phyloP scores from a whole-genome alignment of 2,329 filamentous ascomycete genomes.

The Sphaerostilbella broomeana region DNA sequence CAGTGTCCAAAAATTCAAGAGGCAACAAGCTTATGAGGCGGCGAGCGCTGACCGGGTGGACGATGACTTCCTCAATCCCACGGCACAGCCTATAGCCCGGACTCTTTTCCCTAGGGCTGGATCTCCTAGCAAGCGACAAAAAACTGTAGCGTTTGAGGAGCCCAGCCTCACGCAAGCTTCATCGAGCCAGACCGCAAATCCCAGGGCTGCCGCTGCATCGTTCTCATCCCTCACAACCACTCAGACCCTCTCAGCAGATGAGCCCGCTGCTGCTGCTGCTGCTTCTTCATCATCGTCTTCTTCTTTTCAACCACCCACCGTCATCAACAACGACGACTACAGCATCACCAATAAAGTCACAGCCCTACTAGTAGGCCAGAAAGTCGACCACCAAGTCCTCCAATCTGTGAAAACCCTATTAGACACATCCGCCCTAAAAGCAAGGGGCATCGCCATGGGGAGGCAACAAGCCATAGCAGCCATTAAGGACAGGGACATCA shows the following conservation, averaged over 20 bases:
- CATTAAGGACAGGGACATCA: conserved; percentile 55
- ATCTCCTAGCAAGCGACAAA: conserved; percentile 25
- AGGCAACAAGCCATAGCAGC: conserved; percentile 59
- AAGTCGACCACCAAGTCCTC: conserved; percentile 32
- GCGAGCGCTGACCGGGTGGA: conserved; percentile 18
- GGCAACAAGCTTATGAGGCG: conserved; percentile 20
- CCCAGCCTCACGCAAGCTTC: conserved; percentile 14
- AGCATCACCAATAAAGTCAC: conserved; percentile 42
- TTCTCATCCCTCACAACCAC: conserved; percentile 1
- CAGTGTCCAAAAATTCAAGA: conserved; percentile 23
- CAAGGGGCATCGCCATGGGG: conserved; percentile 56
- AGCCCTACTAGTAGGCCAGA: conserved; percentile 38
- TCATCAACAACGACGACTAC: conserved; percentile 10
- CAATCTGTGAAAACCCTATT: conserved; percentile 39
- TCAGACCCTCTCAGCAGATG: conserved; percentile 2
- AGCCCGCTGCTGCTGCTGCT: background rate
- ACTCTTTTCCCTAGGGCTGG: conserved; percentile 28
- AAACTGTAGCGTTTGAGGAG: conserved; percentile 28
- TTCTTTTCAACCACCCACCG: conserved; percentile 11
- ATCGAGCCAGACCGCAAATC: conserved; percentile 9
- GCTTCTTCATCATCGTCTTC: conserved; percentile 5
- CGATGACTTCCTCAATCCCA: conserved; percentile 21
- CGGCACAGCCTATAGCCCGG: conserved; percentile 30
- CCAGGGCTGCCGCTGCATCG: too few relatives aligned
- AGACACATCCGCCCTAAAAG: conserved; percentile 48